Base-by-base conservation (phyloP, 495 filamentous ascomycete genomes). In the Talaromyces nanjingensis region DNA sequence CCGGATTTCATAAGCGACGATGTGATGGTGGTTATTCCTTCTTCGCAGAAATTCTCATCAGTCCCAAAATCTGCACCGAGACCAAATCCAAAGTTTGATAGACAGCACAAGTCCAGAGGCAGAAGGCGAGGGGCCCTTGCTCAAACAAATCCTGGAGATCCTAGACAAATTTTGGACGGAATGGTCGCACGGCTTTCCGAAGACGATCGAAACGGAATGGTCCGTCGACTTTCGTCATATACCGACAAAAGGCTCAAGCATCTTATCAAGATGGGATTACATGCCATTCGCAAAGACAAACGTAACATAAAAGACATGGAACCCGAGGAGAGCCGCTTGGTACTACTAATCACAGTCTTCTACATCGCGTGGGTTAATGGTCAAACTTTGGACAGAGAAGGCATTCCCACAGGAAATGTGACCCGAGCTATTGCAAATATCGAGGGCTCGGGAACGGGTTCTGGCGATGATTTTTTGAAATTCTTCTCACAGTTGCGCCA, bases 281-380 rank as follows among this genome's bases (percentile, higher is more conserved):
- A 34, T 5, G 42, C 22, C 7, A 16, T 62, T 34, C 11, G 9
- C 12, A 52, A 54, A 25, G 45, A 49, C 27, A 52, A 54, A 7
- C 24, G 25, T 14, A 22, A 1, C 25, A 25, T 62, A n/a, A 37
- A n/a, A n/a, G 64, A 64, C n/a, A 34, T 70, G 37, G 63, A 66
- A 25, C n/a, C 61, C 3, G 12, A 25, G 2, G 60, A 69, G 18
- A 68, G 63, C 14, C 25, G 59, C 11, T 18, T 66, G 3, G 58
- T 73, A 22, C 75, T 79, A 72, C 71, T 73, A 2, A 66, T 72
- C 6, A 71, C 71, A 2, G 65, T 70, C 14, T 68, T 78, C 57
- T 78, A 71, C 42, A 71, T 81, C 24, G 76, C 74, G 18, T 81
- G 76, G 74, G 60, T 76, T 8, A 72, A 75, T 39, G 72, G 74